Base-by-base conservation (phyloP, 306 rosid species). In the Sesbania bispinosa region DNA sequence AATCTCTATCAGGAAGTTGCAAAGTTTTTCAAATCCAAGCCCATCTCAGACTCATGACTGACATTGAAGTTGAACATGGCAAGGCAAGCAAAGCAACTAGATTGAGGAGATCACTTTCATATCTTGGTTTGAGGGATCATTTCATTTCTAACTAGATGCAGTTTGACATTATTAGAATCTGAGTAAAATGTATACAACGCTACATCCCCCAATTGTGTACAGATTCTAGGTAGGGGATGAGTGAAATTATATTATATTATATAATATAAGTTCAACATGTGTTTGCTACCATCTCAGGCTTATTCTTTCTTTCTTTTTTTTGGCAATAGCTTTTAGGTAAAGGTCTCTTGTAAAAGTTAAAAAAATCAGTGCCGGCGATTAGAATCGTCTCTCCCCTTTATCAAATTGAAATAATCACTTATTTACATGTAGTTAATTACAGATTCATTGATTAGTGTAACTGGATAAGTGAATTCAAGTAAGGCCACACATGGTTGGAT, bases 1-100 rank as follows among this genome's bases (percentile, higher is more conserved):
- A 92, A 89, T 67, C 90, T 92, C 53, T 88, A 92, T 43, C 84
- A 92, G 55, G 96, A 86, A n/a, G 93, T 89, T 47, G 86, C 93
- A 1, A 89, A 73, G 82, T 85, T 89, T 77, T 89, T 92, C 81
- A 63, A 84, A 47, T 65, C 90, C 23, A 79, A 83, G 16, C 53
- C 85, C 36, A 65, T 51, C 65, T 38, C 61, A 24, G 80, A 67
- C 45, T 76, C 80, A 24, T 74, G 42, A 81, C 26, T n/a, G n/a
- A n/a, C n/a, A n/a, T n/a, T n/a, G n/a, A n/a, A n/a, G n/a, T n/a
- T n/a, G n/a, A n/a, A n/a, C n/a, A n/a, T n/a, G n/a, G n/a, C n/a
- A n/a, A n/a, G n/a, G n/a, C n/a, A n/a, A n/a, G n/a, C n/a, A n/a
- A n/a, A n/a, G n/a, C n/a, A n/a, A n/a, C n/a, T n/a, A n/a, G n/a